phyloP scores from a whole-genome alignment of 257 asterid genomes.

The Lycium ferocissimum region DNA sequence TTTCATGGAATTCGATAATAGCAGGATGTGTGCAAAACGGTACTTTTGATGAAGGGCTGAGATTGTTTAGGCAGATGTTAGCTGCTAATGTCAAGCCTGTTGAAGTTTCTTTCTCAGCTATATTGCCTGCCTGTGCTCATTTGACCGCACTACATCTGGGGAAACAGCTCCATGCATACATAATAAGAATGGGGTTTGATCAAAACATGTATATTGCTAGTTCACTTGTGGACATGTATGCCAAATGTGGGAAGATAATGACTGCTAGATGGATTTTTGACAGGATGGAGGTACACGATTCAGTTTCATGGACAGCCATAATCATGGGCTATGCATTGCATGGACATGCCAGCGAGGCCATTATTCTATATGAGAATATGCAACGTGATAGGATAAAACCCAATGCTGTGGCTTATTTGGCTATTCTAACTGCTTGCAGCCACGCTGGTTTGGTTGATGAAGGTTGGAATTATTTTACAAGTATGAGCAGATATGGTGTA shows the following conservation, averaged over 20 bases:
- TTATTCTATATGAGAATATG: slow-evolving; percentile 68
- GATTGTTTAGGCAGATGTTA: slow-evolving; percentile 76
- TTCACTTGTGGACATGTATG: slow-evolving; percentile 89
- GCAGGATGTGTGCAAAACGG: slow-evolving; percentile 90
- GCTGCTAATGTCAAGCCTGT: slow-evolving; percentile 64
- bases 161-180: slow-evolving; percentile 82
- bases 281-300: slow-evolving; percentile 64
- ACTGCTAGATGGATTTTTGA: slow-evolving; percentile 72
- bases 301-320: slow-evolving; percentile 89
- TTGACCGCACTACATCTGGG: slow-evolving; percentile 70
- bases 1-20: slow-evolving; percentile 84
- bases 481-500: slow-evolving; percentile 65
- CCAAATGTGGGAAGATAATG: slow-evolving; percentile 79
- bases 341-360: slow-evolving; percentile 75
- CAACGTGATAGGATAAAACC: slow-evolving; percentile 61
- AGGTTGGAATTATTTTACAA: slow-evolving; percentile 62
- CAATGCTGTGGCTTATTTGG: slow-evolving; percentile 71
- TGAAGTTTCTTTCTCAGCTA: slow-evolving; percentile 78
- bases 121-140: slow-evolving; percentile 91
- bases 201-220: slow-evolving; percentile 71
- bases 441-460: slow-evolving; percentile 91
- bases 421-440: slow-evolving; percentile 89
- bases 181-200: slow-evolving; percentile 63
- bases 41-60: slow-evolving; percentile 68
- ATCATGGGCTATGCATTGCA: slow-evolving; percentile 87